phyloP scores from a whole-genome alignment of 768 basidiomycete genomes.

The Stropharia rugosoannulata region DNA sequence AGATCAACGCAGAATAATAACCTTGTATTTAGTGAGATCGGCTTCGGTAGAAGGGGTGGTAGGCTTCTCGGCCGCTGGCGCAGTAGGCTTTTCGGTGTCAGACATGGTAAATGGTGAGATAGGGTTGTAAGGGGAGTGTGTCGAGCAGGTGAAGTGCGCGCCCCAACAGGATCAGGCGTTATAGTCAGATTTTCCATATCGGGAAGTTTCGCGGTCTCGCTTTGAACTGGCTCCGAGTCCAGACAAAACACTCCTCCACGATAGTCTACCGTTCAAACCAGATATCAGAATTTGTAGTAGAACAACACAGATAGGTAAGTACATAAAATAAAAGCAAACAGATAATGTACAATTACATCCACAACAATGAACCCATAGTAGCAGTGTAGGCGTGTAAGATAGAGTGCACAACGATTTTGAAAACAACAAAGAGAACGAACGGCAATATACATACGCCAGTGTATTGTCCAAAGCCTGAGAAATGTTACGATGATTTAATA shows the following conservation, averaged over 20 bases:
- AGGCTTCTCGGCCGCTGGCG: conserved; percentile 45
- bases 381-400: conserved; percentile 7
- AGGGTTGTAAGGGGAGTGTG: background rate
- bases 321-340: background rate
- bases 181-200: conserved; percentile 21
- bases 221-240: background rate
- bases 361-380: conserved; percentile 3
- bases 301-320: background rate
- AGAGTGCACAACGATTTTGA: background rate
- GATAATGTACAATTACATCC: background rate
- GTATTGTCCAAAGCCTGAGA: background rate
- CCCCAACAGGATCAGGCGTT: background rate
- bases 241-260: no score
- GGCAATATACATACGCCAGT: background rate
- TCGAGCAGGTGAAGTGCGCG: conserved; percentile 5
- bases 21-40: conserved; percentile 90
- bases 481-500: conserved; percentile 31
- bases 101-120: conserved; percentile 45
- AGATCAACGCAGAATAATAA: conserved; percentile 27
- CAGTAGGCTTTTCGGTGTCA: conserved; percentile 51
- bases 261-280: no score
- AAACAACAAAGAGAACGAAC: conserved; percentile 2
- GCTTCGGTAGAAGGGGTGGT: conserved; percentile 58
- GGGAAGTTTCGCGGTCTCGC: conserved; percentile 13
- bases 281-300: no score